Percentiles rank a stretch among this genome's conserved stretches.
phyloP scores from a whole-genome alignment of 164 flowering plant species.

The Vitis rupestris region DNA sequence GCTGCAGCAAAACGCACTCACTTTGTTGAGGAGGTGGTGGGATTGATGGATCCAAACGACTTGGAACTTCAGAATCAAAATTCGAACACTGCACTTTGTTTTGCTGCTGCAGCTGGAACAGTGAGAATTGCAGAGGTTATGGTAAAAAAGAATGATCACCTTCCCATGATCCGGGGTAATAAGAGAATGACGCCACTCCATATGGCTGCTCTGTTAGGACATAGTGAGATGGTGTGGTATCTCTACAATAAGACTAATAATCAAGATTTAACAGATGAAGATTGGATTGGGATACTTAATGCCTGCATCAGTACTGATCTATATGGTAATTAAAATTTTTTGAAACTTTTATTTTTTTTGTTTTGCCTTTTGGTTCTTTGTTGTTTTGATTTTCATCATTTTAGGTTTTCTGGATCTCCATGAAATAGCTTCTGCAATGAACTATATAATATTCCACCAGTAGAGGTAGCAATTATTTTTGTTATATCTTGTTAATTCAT shows the following conservation, averaged over 20 bases:
- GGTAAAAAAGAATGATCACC: slow-evolving; percentile 13
- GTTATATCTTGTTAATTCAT: no score
- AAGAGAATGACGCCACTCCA: slow-evolving; percentile 10
- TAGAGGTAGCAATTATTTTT: no score
- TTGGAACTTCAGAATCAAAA: slow-evolving; percentile 3
- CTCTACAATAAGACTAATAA: slow-evolving; percentile 5
- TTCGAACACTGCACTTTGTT: slow-evolving; percentile 26
- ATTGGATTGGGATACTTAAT: slow-evolving; percentile 13
- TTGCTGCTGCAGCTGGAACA: slow-evolving; percentile 30
- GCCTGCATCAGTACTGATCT: slow-evolving; percentile 12
- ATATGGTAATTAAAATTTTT: slow-evolving; percentile 11
- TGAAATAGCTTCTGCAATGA: not conserved
- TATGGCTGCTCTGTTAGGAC: slow-evolving; percentile 25
- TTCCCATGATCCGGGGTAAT: slow-evolving; percentile 4
- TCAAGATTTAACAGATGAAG: slow-evolving; percentile 2
- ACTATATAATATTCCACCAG: not conserved
- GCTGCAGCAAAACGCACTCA: not conserved
- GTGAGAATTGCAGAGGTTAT: slow-evolving; percentile 23
- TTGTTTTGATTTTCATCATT: no score
- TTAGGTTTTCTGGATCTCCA: not conserved
- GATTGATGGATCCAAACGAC: not conserved
- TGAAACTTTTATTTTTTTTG: no score
- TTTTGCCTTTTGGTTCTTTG: no score
- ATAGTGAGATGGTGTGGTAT: slow-evolving; percentile 24
- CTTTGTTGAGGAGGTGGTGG: not conserved